phyloP scores from a whole-genome alignment of 805 yeast genomes.

The fission yeast (Schizosaccharomyces pombe) region DNA sequence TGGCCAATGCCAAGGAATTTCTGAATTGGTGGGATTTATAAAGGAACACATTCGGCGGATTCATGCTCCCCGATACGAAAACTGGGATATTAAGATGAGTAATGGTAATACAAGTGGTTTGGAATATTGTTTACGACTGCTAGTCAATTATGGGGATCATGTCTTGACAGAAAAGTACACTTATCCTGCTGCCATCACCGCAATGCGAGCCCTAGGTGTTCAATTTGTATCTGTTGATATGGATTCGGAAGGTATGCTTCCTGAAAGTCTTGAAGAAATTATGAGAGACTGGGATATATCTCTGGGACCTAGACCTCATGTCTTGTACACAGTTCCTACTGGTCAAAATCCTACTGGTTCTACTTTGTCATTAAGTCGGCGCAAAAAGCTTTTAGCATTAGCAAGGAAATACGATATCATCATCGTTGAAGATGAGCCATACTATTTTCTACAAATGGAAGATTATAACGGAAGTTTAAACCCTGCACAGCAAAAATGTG shows the following conservation, averaged over 20 bases:
- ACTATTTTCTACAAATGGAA: constrained; percentile 89
- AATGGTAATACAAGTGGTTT: constrained; percentile 76
- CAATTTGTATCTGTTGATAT: constrained; percentile 40
- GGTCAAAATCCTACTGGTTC: constrained; percentile 98
- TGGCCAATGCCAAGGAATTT: constrained; percentile 65
- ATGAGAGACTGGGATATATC: constrained; percentile 40
- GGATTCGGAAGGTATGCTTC: constrained; percentile 41
- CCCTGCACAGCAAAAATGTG: constrained; percentile 20
- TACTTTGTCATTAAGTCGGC: constrained; percentile 52
- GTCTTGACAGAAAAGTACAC: constrained; percentile 56
- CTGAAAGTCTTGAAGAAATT: constrained; percentile 29
- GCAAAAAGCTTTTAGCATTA: constrained; percentile 47
- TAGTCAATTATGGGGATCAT: constrained; percentile 42
- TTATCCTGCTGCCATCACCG: constrained; percentile 50
- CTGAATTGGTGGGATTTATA: constrained; percentile 41
- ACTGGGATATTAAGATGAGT: constrained; percentile 51
- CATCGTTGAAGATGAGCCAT: constrained; percentile 89
- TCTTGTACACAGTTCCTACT: constrained; percentile 76
- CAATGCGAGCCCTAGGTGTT: constrained; percentile 39
- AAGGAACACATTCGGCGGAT: constrained; percentile 34
- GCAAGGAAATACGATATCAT: constrained; percentile 71
- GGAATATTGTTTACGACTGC: constrained; percentile 61
- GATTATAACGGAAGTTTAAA: constrained; percentile 23
- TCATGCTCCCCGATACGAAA: constrained; percentile 16
- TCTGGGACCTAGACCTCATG: constrained; percentile 42